Evolutionary conservation across 2,329 filamentous ascomycete genomes (phyloP).

Genomic region (Cordyceps cicadae): DNA sequence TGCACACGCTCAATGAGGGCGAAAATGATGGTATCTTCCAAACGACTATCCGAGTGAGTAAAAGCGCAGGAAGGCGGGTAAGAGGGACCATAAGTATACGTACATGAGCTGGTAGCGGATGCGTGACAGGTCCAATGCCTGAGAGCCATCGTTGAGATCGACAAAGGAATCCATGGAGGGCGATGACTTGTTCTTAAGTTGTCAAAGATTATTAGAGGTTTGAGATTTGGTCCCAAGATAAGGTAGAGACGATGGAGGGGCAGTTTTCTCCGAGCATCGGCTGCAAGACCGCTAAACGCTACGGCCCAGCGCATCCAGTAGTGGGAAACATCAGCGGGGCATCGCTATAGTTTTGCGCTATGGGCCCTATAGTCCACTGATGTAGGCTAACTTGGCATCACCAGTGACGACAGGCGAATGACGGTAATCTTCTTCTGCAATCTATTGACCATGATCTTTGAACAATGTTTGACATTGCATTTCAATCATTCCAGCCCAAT

Average conservation of each 20-base stretch:
- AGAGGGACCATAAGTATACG: conserved; percentile 28
- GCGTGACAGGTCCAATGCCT: conserved; percentile 80
- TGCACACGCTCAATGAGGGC: conserved; percentile 97
- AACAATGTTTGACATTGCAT: too few relatives aligned
- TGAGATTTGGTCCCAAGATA: background rate
- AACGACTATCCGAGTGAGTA: conserved; percentile 51
- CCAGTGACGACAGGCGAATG: too few relatives aligned
- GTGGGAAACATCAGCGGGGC: background rate
- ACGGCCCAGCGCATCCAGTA: too few relatives aligned
- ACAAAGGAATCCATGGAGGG: conserved; percentile 77
- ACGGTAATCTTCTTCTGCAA: too few relatives aligned
- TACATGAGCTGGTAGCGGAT: conserved; percentile 94
- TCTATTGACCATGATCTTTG: too few relatives aligned
- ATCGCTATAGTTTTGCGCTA: background rate
- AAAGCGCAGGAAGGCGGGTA: background rate
- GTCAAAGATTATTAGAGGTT: background rate
- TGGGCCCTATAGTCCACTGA: too few relatives aligned
- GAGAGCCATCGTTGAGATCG: conserved; percentile 74
- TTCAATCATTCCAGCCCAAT: too few relatives aligned
- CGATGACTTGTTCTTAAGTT: background rate
- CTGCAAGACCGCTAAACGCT: background rate
- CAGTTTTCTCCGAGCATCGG: conserved; percentile 11
- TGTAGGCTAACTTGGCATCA: too few relatives aligned
- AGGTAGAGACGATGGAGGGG: background rate
- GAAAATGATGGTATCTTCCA: conserved; percentile 97